Evolutionary conservation across 106 monocot genomes (phyloP).

Genomic region (Acanthochlamys bracteata): DNA sequence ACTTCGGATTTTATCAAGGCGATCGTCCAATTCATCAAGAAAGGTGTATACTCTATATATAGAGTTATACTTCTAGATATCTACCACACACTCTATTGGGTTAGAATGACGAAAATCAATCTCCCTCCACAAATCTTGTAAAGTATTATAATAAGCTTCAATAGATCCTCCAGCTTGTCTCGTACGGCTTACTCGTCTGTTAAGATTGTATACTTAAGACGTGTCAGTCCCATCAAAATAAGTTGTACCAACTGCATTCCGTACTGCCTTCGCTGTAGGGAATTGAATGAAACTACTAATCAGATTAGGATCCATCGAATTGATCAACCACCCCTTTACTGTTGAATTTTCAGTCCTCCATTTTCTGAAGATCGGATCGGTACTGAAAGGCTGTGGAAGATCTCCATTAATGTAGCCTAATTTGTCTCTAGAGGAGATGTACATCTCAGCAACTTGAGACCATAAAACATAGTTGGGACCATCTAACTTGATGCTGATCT

Average conservation of each 20-base stretch:
- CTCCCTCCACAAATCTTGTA: constrained; percentile 12
- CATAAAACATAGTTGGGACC: not conserved
- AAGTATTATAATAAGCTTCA: constrained; percentile 8
- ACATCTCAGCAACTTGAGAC: not conserved
- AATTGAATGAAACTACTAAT: not conserved
- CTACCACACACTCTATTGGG: not conserved
- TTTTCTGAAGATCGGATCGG: not conserved
- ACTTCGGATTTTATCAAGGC: not conserved
- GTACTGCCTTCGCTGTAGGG: not conserved
- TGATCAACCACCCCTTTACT: not conserved
- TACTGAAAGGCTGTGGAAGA: not conserved
- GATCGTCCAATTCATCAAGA: not conserved
- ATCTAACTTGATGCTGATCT: not conserved
- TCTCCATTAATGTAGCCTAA: not conserved
- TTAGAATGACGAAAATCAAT: constrained; percentile 12
- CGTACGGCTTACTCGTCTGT: not conserved
- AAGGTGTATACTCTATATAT: not conserved
- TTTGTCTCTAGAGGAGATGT: not conserved
- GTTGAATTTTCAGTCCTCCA: not conserved
- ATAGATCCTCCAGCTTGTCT: constrained; percentile 10
- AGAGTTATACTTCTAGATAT: not conserved
- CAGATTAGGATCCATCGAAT: not conserved
- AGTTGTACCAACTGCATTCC: not conserved
- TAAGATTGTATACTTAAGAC: not conserved
- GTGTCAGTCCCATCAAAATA: not conserved